Conservation (phyloP, 129 eudicot genomes). For the Flaveria sonorensis region DNA sequence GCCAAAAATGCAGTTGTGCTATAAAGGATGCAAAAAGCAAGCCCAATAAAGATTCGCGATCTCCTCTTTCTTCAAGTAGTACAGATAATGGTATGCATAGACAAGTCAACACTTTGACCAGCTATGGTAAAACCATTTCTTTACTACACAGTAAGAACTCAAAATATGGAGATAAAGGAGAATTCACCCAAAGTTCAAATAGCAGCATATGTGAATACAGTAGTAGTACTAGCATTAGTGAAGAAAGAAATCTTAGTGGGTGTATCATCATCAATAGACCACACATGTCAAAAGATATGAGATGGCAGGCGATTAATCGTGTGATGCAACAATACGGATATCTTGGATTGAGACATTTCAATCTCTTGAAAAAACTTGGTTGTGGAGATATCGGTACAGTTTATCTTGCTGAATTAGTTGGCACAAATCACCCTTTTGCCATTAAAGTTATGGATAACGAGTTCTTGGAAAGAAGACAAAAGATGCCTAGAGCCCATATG, state of each 20-base stretch:
- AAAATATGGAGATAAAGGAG: slow-evolving; percentile 60
- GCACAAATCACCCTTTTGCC: slow-evolving; percentile 77
- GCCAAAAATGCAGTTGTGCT: slow-evolving; percentile 83
- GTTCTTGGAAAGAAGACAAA: slow-evolving; percentile 78
- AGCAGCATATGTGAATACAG: slow-evolving; percentile 88
- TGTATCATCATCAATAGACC: slow-evolving; percentile 67
- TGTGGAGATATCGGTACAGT: slow-evolving; percentile 97
- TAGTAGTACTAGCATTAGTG: slow-evolving; percentile 80
- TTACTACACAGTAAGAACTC: slow-evolving; percentile 40
- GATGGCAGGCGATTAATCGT: slow-evolving; percentile 81
- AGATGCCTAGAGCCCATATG: slow-evolving; percentile 91
- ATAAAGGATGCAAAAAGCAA: slow-evolving; percentile 44
- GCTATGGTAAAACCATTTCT: slow-evolving; percentile 31
- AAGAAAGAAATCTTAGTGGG: slow-evolving; percentile 81
- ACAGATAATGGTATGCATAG: slow-evolving; percentile 33
- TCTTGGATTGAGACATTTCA: slow-evolving; percentile 78
- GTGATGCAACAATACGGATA: slow-evolving; percentile 65
- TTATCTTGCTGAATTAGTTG: slow-evolving; percentile 83
- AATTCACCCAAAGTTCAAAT: slow-evolving; percentile 80
- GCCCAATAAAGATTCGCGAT: slow-evolving; percentile 35
- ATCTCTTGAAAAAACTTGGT: slow-evolving; percentile 83
- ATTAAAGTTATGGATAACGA: slow-evolving; percentile 97
- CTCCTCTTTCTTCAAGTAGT: slow-evolving; percentile 38
- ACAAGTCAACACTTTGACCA: slow-evolving; percentile 26
- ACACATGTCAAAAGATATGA: slow-evolving; percentile 84